Evolutionary conservation across 2,329 filamentous ascomycete species (phyloP).

Genomic region (Ustilaginoidea virens): DNA sequence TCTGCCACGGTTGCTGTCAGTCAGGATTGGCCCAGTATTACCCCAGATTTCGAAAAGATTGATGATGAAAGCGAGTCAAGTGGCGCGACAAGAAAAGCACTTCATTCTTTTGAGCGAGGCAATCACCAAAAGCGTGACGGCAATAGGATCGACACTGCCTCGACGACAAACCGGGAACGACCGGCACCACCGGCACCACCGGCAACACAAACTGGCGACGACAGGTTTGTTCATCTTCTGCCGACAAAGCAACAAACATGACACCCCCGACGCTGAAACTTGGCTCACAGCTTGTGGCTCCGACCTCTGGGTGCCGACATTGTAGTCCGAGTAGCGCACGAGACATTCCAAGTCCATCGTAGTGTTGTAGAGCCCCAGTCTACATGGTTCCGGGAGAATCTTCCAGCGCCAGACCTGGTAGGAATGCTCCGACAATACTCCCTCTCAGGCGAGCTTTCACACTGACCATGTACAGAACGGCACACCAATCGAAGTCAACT

Average conservation of each 20-base stretch:
- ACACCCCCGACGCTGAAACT: not conserved
- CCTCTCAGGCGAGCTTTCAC: not conserved
- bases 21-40: constrained; percentile 3
- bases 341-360: constrained; percentile 17
- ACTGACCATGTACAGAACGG: constrained; percentile 12
- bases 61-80: too few relatives aligned
- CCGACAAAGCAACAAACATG: too few relatives aligned
- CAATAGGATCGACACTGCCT: too few relatives aligned
- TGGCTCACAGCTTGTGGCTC: constrained; percentile 14
- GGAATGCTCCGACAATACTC: constrained; percentile 1
- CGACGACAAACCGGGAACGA: too few relatives aligned
- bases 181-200: too few relatives aligned
- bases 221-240: too few relatives aligned
- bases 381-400: constrained; percentile 17
- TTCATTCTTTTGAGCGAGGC: too few relatives aligned
- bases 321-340: constrained; percentile 10
- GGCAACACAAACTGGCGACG: too few relatives aligned
- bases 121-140: too few relatives aligned
- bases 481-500: constrained; percentile 10
- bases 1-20: not conserved
- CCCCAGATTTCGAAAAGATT: constrained; percentile 1
- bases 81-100: constrained; percentile 10
- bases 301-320: constrained; percentile 18
- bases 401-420: constrained; percentile 15
- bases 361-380: constrained; percentile 18